Conservation (phyloP, 768 basidiomycete genomes). For the Suillus americanus region DNA sequence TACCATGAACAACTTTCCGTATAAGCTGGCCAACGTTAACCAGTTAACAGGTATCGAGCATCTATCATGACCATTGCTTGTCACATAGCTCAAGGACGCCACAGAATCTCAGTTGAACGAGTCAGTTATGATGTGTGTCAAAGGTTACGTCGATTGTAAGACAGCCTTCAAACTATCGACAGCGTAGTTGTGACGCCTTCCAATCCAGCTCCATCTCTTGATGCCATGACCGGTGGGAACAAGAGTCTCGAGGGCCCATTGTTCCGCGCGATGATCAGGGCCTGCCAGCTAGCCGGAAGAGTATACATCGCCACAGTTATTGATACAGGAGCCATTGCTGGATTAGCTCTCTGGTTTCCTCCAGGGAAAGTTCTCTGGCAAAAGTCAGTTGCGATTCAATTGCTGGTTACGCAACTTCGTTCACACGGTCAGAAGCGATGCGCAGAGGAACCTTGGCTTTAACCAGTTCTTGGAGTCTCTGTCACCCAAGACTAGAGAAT, state of each 20-base stretch:
- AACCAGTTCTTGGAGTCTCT: background rate
- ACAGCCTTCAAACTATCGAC: background rate
- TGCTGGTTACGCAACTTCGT: background rate
- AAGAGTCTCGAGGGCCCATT: background rate
- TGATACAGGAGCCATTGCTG: background rate
- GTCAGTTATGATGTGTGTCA: background rate
- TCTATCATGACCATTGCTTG: background rate
- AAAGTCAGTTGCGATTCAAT: background rate
- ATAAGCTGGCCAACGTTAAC: background rate
- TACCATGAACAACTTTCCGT: background rate
- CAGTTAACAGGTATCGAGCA: background rate
- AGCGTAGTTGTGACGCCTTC: background rate
- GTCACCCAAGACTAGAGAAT: background rate
- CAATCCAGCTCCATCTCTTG: background rate
- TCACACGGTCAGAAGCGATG: background rate
- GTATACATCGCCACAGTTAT: background rate
- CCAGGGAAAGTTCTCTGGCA: background rate
- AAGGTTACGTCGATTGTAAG: background rate
- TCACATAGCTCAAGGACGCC: background rate
- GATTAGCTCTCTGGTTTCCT: slow-evolving; percentile 1
- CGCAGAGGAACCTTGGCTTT: background rate
- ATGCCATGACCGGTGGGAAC: background rate
- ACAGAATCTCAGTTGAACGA: background rate
- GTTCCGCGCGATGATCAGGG: background rate
- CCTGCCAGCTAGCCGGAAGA: background rate